phyloP scores from a whole-genome alignment of 331 rosid species.

The Erythrophleum ivorense region DNA sequence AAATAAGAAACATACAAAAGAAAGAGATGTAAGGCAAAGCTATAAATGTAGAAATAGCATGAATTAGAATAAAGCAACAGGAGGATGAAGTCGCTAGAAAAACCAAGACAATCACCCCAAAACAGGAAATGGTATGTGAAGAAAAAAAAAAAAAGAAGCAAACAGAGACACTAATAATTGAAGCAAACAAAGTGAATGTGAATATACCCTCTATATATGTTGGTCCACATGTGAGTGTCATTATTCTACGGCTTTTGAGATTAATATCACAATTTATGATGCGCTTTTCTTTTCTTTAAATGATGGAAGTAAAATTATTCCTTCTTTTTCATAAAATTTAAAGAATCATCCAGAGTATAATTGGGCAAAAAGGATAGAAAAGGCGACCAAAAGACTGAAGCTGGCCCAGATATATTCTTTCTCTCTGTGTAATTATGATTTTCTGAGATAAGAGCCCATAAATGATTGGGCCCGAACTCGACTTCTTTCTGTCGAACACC shows the following conservation, averaged over 20 bases:
- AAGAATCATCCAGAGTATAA: background rate
- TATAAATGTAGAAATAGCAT: constrained; percentile 17
- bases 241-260: constrained; percentile 20
- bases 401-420: background rate
- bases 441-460: background rate
- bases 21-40: constrained; percentile 19
- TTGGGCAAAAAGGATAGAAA: background rate
- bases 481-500: background rate
- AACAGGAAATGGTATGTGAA: constrained; percentile 24
- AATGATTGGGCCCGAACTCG: background rate
- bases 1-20: constrained; percentile 22
- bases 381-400: background rate
- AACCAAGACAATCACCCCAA: constrained; percentile 28
- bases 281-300: background rate
- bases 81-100: constrained; percentile 28
- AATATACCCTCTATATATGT: constrained; percentile 7
- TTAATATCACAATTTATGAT: constrained; percentile 26
- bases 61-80: constrained; percentile 43
- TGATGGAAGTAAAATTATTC: background rate
- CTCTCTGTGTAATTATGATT: background rate
- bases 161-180: constrained; percentile 40
- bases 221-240: constrained; percentile 43
- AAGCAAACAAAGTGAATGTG: constrained; percentile 39
- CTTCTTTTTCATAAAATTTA: background rate
- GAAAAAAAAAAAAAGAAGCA: background rate